Evolutionary conservation across 2,329 filamentous ascomycete genomes (phyloP), one percentile per base, ranked within the genome.

Genomic region (Pyrenochaeta sp.): DNA sequence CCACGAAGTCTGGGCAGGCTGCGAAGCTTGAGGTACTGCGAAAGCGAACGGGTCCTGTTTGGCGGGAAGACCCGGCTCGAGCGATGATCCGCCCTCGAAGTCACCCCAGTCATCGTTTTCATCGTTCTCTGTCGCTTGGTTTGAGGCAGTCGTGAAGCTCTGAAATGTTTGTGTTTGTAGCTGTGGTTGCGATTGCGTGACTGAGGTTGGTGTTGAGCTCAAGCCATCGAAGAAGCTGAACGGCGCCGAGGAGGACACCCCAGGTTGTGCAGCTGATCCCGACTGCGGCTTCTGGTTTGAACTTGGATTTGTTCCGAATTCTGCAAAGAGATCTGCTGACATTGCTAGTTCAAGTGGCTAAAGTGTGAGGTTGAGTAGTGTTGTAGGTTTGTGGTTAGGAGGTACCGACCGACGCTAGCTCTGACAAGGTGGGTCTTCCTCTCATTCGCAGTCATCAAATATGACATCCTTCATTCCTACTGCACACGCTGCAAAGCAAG

Each of bases 71-170:
- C 52, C 54, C 15, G 63, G 52, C 27, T 63, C 54, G 7, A 54
- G 43, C 7, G 66, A 56, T 12, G 69, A 42, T 3, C 60, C 67
- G 39, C 68, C 74, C 51, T 77, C 74, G 44, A 77, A 77, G 35
- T 77, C 75, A n/a, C 75, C 75, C 73, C 73, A 77, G 23, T 77
- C 75, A 53, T 77, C 75, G 18, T 66, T 65, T 7, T 74, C 69
- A 32, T 69, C 70, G 12, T 31, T 45, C 5, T 45, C 30, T 0
- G 48, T 5, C 23, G 52, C 27, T 42, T 55, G 44, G 21, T 12
- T 43, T 9, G 42, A 29, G 11, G 15, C 27, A 18, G 15, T 44
- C 6, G 15, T 39, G 27, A 47, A 32, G 3, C 30, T 30, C 4
- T 51, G 47, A 10, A 55, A 64, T n/a, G 51, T 39, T 39, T 51